phyloP scores from a whole-genome alignment of 2,329 filamentous ascomycete species.

The Endocalyx cinctus region DNA sequence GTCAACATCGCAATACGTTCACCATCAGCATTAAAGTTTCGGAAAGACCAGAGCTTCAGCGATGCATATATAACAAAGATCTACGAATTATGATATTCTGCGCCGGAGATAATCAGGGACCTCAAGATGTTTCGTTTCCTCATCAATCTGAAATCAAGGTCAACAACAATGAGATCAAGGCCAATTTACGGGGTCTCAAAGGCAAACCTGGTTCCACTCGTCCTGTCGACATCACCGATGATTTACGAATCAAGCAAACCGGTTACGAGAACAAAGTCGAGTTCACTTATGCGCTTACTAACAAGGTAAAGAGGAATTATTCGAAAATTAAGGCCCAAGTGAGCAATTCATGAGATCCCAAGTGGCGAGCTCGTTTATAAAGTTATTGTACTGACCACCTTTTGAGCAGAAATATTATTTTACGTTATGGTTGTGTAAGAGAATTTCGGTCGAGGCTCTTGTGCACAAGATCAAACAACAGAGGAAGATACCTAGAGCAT shows the following conservation, averaged over 20 bases:
- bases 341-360: conserved; percentile 18
- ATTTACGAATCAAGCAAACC: conserved; percentile 62
- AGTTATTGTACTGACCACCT: conserved; percentile 13
- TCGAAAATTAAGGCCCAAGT: conserved; percentile 18
- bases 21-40: conserved; percentile 42
- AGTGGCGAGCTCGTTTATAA: conserved; percentile 9
- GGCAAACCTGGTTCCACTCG: conserved; percentile 94
- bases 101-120: conserved; percentile 56
- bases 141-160: conserved; percentile 89
- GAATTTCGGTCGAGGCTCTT: conserved; percentile 66
- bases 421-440: conserved; percentile 69
- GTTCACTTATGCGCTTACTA: conserved; percentile 88
- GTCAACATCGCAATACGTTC: conserved; percentile 46
- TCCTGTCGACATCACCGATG: conserved; percentile 82
- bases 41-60: conserved; percentile 47
- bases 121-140: conserved; percentile 81
- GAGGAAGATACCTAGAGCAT: conserved; percentile 72
- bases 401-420: conserved; percentile 65
- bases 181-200: conserved; percentile 91
- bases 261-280: conserved; percentile 72
- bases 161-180: conserved; percentile 82
- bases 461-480: conserved; percentile 59
- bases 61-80: conserved; percentile 55
- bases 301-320: conserved; percentile 58
- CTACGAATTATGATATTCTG: conserved; percentile 81